Percentiles rank a stretch among this genome's conserved stretches.
phyloP scores from a whole-genome alignment of 164 flowering plant species.

The Tetracentron sinense region DNA sequence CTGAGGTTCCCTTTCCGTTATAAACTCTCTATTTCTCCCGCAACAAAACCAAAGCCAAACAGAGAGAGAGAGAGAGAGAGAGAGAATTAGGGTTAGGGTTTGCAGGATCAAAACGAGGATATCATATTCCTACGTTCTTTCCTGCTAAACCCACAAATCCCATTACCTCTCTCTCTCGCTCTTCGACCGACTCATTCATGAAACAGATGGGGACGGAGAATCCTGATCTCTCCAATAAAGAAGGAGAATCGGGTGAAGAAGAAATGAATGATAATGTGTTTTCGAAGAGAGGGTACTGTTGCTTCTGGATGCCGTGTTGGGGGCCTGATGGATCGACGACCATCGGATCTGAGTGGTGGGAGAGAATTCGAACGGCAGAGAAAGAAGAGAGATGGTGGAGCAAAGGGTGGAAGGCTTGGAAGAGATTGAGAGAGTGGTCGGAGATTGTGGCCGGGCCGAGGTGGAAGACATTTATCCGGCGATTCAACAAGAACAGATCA shows the following conservation, averaged over 20 bases:
- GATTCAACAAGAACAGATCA: conserved; percentile 42
- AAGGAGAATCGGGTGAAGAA: neutral
- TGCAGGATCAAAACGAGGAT: neutral
- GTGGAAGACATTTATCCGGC: conserved; percentile 91
- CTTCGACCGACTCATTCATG: conserved; percentile 1
- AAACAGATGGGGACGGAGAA: conserved; percentile 9
- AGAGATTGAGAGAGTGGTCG: conserved; percentile 70
- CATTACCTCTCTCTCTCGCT: neutral
- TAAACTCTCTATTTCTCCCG: too few species aligned
- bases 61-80: neutral
- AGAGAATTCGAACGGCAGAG: conserved; percentile 22
- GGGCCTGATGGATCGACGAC: conserved; percentile 15
- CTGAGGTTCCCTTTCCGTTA: too few species aligned
- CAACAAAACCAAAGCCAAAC: neutral
- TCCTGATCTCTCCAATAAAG: neutral
- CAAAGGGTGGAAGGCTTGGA: conserved; percentile 21
- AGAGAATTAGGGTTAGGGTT: neutral
- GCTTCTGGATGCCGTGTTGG: conserved; percentile 40
- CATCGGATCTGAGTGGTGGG: conserved; percentile 34
- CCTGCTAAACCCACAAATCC: neutral
- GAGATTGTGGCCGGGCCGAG: conserved; percentile 83
- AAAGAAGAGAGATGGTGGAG: conserved; percentile 23
- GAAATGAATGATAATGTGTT: conserved; percentile 6
- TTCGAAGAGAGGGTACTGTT: conserved; percentile 14
- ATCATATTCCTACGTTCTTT: neutral